Conservation (phyloP, 495 filamentous ascomycete genomes). For the Neurospora discreta region DNA sequence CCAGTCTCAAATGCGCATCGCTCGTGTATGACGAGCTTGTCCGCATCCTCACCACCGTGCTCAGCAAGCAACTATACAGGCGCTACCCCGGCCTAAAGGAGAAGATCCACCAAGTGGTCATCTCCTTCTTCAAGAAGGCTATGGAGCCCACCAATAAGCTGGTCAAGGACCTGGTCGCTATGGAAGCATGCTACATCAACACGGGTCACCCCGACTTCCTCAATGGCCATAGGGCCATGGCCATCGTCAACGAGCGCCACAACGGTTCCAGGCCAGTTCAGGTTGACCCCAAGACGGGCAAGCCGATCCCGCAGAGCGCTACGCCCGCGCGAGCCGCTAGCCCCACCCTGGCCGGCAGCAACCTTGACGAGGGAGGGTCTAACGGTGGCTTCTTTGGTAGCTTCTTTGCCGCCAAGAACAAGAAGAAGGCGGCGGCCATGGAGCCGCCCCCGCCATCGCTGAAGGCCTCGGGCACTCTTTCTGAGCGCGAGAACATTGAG, state of each 20-base stretch:
- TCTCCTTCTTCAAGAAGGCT: conserved; percentile 91
- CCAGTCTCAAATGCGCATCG: conserved; percentile 90
- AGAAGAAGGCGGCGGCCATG: conserved; percentile 99
- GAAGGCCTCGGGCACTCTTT: conserved; percentile 85
- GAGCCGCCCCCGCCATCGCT: conserved; percentile 85
- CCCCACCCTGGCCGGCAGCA: conserved; percentile 41
- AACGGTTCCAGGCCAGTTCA: conserved; percentile 74
- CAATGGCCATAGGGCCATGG: conserved; percentile 95
- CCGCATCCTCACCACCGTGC: conserved; percentile 81
- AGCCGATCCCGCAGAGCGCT: conserved; percentile 62
- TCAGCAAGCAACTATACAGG: conserved; percentile 81
- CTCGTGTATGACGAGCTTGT: conserved; percentile 97
- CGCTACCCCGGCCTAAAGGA: conserved; percentile 91
- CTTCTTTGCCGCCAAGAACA: conserved; percentile 97
- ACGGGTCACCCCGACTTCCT: conserved; percentile 98
- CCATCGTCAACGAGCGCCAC: conserved; percentile 88
- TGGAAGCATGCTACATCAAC: conserved; percentile 98
- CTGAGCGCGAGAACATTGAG: conserved; percentile 84
- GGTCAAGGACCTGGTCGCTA: conserved; percentile 80
- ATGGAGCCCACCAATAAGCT: conserved; percentile 98
- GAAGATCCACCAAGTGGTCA: conserved; percentile 91
- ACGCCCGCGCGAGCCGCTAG: conserved; percentile 59
- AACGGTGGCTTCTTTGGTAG: conserved; percentile 85
- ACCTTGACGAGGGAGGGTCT: conserved; percentile 38
- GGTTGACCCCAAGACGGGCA: conserved; percentile 98